A percentile compares a stretch with the other conserved stretches of the same genome.
Evolutionary conservation across 1,284 basidiomycete species (phyloP).

Genomic region (Papiliotrema laurentii): DNA sequence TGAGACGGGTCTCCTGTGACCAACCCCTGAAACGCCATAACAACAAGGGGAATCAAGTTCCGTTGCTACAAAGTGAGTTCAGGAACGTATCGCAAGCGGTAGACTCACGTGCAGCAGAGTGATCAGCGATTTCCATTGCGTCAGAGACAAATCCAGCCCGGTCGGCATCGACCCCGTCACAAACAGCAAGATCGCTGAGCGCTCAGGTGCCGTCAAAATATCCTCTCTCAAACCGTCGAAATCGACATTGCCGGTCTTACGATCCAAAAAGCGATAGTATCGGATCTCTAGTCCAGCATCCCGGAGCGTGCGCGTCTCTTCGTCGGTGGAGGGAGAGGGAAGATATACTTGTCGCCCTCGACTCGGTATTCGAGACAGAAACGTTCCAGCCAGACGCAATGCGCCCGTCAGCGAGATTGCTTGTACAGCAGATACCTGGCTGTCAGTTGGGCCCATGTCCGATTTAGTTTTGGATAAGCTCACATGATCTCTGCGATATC

Average conservation of each 20-base stretch:
- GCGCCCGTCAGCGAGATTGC: slow-evolving; percentile 95
- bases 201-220: slow-evolving; percentile 55
- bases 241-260: slow-evolving; percentile 82
- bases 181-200: slow-evolving; percentile 83
- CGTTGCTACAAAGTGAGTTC: slow-evolving; percentile 21
- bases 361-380: slow-evolving; percentile 66
- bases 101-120: slow-evolving; percentile 32
- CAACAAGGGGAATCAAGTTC: slow-evolving; percentile 40
- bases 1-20: slow-evolving; percentile 39
- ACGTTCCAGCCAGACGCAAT: slow-evolving; percentile 84
- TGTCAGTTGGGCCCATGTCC: not conserved
- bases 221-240: slow-evolving; percentile 67
- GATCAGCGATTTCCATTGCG: slow-evolving; percentile 76
- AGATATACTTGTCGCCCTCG: slow-evolving; percentile 27
- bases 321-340: slow-evolving; percentile 37
- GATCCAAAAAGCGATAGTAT: slow-evolving; percentile 68
- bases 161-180: slow-evolving; percentile 96
- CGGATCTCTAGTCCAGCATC: slow-evolving; percentile 42
- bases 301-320: slow-evolving; percentile 35
- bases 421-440: slow-evolving; percentile 57
- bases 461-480: slow-evolving; percentile 4
- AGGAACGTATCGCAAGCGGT: not conserved
- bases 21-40: slow-evolving; percentile 46
- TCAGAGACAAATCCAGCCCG: slow-evolving; percentile 84
- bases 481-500: slow-evolving; percentile 59